Evolutionary conservation across 1,139 yeast genomes (phyloP).

Genomic region (Blastobotrys ciferrii): DNA sequence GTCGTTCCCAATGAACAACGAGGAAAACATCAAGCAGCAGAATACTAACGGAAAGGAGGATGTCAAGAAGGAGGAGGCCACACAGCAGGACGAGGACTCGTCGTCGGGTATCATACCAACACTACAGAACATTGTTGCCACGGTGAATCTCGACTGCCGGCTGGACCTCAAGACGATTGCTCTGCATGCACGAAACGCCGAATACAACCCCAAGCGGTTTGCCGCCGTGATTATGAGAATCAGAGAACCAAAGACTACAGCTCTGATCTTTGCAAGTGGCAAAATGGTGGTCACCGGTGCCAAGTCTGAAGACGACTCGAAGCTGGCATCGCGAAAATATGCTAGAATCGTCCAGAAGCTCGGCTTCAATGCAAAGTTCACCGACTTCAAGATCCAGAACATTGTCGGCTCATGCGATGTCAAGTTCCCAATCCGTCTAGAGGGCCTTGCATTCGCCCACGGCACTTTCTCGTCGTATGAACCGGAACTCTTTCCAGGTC

Average conservation of each 20-base stretch:
- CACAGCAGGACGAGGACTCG: constrained; percentile 7
- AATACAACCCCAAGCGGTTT: constrained; percentile 95
- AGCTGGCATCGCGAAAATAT: constrained; percentile 93
- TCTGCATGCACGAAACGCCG: constrained; percentile 98
- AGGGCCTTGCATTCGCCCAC: constrained; percentile 96
- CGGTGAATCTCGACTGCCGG: constrained; percentile 94
- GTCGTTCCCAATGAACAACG: constrained; percentile 50
- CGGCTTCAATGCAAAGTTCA: constrained; percentile 88
- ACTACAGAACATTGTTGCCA: constrained; percentile 75
- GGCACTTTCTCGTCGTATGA: constrained; percentile 98
- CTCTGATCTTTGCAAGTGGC: constrained; percentile 96
- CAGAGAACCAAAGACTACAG: constrained; percentile 98
- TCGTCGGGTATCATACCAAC: constrained; percentile 22
- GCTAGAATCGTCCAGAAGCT: constrained; percentile 97
- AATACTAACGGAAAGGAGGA: constrained; percentile 15
- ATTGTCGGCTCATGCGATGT: constrained; percentile 98
- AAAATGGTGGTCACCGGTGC: constrained; percentile 99
- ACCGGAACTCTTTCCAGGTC: constrained; percentile 97
- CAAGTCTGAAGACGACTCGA: constrained; percentile 95
- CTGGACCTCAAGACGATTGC: constrained; percentile 96
- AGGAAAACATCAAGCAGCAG: constrained; percentile 15
- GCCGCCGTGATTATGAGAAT: constrained; percentile 99
- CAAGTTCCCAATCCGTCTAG: constrained; percentile 93
- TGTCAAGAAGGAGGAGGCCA: constrained; percentile 24
- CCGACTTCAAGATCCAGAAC: constrained; percentile 96